phyloP scores from a whole-genome alignment of 73 alveolate species.

The Paraurostyla sp. region DNA sequence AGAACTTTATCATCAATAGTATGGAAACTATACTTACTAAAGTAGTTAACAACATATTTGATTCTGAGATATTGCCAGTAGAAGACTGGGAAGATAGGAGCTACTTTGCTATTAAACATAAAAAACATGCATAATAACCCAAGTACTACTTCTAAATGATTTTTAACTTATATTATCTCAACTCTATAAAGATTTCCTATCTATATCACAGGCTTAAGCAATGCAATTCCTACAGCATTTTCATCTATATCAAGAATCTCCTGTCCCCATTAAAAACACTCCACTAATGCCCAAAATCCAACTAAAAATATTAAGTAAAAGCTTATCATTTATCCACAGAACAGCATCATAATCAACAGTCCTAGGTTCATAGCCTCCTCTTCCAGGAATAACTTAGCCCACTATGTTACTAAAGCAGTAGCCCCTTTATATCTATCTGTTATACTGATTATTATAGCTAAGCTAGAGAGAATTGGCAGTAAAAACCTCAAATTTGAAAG shows the following conservation, averaged over 20 bases:
- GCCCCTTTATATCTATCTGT: background rate
- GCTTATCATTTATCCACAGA: constrained; percentile 25
- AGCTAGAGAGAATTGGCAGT: background rate
- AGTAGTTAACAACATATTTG: constrained; percentile 18
- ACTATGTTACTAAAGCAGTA: background rate
- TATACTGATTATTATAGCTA: background rate
- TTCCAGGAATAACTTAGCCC: constrained; percentile 42
- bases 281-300: constrained; percentile 4
- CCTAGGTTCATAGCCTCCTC: constrained; percentile 51
- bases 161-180: background rate
- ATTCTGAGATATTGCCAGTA: constrained; percentile 40
- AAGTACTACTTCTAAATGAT: constrained; percentile 18
- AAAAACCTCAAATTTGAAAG: background rate
- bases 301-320: background rate
- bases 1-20: background rate
- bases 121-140: background rate
- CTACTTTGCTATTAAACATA: constrained; percentile 41
- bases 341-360: constrained; percentile 6
- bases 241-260: background rate
- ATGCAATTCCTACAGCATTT: background rate
- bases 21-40: constrained; percentile 9
- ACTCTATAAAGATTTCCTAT: constrained; percentile 22
- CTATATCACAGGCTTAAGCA: background rate
- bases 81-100: constrained; percentile 54
- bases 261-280: constrained; percentile 6